These are phyloP conservation scores for Coemansia sp. DNA, from an alignment of 192 early-diverging fungal genomes.

Conservation along the genomic window DNA sequence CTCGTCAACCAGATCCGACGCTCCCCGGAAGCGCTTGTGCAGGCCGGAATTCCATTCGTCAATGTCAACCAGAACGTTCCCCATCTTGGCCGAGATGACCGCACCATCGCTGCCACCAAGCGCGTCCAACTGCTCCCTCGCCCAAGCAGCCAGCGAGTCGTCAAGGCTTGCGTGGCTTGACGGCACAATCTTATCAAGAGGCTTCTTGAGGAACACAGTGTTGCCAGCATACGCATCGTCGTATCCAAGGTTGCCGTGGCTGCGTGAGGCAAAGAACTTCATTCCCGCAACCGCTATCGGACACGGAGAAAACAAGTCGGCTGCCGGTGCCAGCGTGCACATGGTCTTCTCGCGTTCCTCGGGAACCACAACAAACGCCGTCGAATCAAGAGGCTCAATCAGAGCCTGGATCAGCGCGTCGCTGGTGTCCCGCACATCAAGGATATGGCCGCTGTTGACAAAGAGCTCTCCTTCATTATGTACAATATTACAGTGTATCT, in stretches of 20 bases:
- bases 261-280: conserved; percentile 6
- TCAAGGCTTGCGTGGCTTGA: background rate
- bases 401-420: conserved; percentile 34
- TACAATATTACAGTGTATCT: conserved; percentile 6
- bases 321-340: conserved; percentile 18
- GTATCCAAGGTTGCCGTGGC: background rate
- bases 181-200: background rate
- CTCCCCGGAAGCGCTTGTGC: conserved; percentile 12
- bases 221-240: conserved; percentile 11
- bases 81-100: conserved; percentile 22
- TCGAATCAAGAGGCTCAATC: conserved; percentile 17
- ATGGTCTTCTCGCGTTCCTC: background rate
- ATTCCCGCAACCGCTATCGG: conserved; percentile 14
- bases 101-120: background rate
- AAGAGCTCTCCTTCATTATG: conserved; percentile 25
- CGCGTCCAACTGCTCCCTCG: background rate
- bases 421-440: conserved; percentile 30
- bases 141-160: conserved; percentile 19
- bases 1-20: conserved; percentile 18
- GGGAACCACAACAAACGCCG: conserved; percentile 28
- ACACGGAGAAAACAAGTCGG: conserved; percentile 26
- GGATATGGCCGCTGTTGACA: conserved; percentile 24
- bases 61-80: conserved; percentile 36
- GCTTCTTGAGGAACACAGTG: conserved; percentile 12
- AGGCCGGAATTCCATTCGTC: conserved; percentile 15